Base-by-base conservation (phyloP, 306 rosid species). In the Lathyrus sativus region DNA sequence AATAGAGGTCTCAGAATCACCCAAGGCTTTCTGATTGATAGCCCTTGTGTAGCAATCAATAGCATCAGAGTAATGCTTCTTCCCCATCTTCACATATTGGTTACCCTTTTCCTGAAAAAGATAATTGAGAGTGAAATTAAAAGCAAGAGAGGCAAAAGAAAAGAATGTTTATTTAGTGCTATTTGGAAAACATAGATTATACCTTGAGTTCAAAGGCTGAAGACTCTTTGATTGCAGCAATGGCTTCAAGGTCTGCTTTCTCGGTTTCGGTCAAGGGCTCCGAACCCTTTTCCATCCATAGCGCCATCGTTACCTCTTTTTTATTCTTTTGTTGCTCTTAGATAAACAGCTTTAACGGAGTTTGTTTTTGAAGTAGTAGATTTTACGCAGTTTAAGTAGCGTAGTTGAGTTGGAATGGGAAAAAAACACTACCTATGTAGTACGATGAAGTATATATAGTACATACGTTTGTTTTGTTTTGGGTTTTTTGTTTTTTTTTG, bases 171-270 rank as follows among this genome's bases (percentile, higher is more conserved):
- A 10, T 28, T 44, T 59, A 4, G 14, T 12, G n/a, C 11, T 41
- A 22, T 42, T 4, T 2, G 0, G 2, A 39, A 18, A 45, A 5
- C 28, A 14, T 64, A 13, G 61, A 14, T 18, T 61, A 22, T 67
- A 69, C 98, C 91, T 92, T 92, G 59, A 92, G 72, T 75, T 89
- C 98, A 42, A 82, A 7, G 17, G 97, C 95, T 39, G 96, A 26
- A 42, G 91, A 83, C 14, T 86, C 86, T 80, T 93, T 93, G 70
- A 93, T 64, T n/a, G 99, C 87, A 65, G 88, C 71, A 54, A 93
- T 93, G 79, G 99, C 98, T 38, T 89, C 98, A 61, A 92, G 91
- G 92, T 89, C 95, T 10, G 92, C 96, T 22, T 67, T 92, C 43
- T 92, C 96, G 58, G 7, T 68, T 64, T 92, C 89, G 6, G 96